Conservation (phyloP, 257 asterid species). For the Avicennia marina region DNA sequence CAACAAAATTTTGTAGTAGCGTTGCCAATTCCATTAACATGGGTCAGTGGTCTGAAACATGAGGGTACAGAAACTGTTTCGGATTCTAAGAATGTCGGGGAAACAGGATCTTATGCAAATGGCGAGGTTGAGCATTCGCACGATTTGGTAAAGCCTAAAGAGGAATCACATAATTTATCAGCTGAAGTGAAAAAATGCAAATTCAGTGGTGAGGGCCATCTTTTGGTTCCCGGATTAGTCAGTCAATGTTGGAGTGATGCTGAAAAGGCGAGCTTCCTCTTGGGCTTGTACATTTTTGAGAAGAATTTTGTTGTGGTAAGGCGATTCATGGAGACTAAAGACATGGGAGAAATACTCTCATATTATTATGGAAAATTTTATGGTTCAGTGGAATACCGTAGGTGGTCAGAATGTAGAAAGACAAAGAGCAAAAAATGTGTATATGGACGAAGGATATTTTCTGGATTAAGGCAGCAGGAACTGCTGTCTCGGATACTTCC, state of each 20-base stretch:
- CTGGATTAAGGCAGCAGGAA: constrained; percentile 64
- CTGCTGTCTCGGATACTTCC: constrained; percentile 46
- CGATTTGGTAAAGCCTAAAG: constrained; percentile 16
- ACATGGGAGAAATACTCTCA: constrained; percentile 40
- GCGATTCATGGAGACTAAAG: constrained; percentile 47
- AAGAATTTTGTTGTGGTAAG: constrained; percentile 50
- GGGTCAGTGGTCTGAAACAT: constrained; percentile 20
- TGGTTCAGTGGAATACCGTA: constrained; percentile 41
- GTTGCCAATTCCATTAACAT: constrained; percentile 31
- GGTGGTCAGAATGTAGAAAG: constrained; percentile 64
- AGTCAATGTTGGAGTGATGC: constrained; percentile 38
- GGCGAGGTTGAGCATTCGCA: background rate
- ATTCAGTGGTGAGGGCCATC: constrained; percentile 7
- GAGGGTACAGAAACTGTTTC: background rate
- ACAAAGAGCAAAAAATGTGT: constrained; percentile 38
- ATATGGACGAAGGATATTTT: constrained; percentile 54
- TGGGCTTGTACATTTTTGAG: constrained; percentile 59
- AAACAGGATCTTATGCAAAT: background rate
- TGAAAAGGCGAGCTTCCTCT: constrained; percentile 53
- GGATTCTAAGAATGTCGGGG: constrained; percentile 12
- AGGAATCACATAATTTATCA: too few species aligned
- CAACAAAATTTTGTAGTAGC: constrained; percentile 24
- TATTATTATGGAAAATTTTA: constrained; percentile 62
- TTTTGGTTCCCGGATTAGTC: constrained; percentile 43
- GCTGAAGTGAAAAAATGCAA: constrained; percentile 20